Evolutionary conservation across 805 yeast genomes (phyloP).

Genomic region (Cyberlindnera meyerae): DNA sequence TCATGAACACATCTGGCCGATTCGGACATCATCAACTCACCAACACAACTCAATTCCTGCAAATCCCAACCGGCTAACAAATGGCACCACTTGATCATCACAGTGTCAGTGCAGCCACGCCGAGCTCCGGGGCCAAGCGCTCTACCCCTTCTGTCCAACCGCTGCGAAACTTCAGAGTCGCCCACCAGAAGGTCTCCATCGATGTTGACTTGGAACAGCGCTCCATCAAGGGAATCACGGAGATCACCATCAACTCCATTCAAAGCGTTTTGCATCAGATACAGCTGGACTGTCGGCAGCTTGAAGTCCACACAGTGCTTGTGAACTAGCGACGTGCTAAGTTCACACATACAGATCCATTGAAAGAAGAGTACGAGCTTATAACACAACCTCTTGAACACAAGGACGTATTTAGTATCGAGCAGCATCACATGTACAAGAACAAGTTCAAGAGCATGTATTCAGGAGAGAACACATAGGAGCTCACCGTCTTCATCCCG

Average conservation of each 20-base stretch:
- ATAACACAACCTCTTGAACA: slow-evolving; percentile 24
- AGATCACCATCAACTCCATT: slow-evolving; percentile 72
- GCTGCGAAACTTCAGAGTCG: slow-evolving; percentile 50
- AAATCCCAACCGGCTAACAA: too few species aligned
- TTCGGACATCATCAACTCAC: background rate
- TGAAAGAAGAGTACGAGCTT: slow-evolving; percentile 35
- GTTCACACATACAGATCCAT: slow-evolving; percentile 51
- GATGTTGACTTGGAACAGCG: slow-evolving; percentile 73
- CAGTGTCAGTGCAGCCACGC: slow-evolving; percentile 17
- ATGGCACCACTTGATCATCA: slow-evolving; percentile 21
- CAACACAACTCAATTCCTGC: background rate
- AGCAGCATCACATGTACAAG: slow-evolving; percentile 57
- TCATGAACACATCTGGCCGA: too few species aligned
- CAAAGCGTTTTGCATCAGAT: slow-evolving; percentile 52
- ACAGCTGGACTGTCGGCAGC: slow-evolving; percentile 76
- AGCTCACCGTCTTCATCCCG: slow-evolving; percentile 59
- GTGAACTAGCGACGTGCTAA: slow-evolving; percentile 58
- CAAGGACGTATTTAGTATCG: too few species aligned
- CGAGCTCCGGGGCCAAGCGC: slow-evolving; percentile 11
- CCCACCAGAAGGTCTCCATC: slow-evolving; percentile 77
- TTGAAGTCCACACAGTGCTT: slow-evolving; percentile 55
- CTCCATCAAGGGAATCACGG: slow-evolving; percentile 67
- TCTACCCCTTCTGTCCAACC: background rate
- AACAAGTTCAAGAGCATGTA: slow-evolving; percentile 49
- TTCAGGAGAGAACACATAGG: slow-evolving; percentile 56